These are phyloP conservation scores for Diaporthe sp. DNA, from an alignment of 2,329 filamentous ascomycete species.

Conservation along the genomic window DNA sequence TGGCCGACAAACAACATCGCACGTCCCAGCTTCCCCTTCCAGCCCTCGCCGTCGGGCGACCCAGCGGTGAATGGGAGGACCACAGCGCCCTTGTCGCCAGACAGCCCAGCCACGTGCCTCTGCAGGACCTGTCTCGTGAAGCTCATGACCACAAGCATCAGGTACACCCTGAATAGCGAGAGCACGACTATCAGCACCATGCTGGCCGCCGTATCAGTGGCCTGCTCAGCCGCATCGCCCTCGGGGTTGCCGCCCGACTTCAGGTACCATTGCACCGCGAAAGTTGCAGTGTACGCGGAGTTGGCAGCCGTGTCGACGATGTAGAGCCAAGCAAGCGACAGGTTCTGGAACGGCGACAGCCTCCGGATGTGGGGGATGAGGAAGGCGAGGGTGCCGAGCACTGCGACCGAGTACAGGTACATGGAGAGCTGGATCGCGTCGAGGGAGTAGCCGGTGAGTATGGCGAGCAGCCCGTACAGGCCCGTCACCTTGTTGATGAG, in stretches of 20 bases:
- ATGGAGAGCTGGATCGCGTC: slow-evolving; percentile 87
- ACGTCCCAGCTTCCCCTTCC: slow-evolving; percentile 82
- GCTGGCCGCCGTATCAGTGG: slow-evolving; percentile 76
- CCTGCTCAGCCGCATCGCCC: slow-evolving; percentile 40
- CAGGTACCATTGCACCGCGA: slow-evolving; percentile 88
- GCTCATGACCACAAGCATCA: slow-evolving; percentile 84
- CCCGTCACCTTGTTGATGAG: slow-evolving; percentile 94
- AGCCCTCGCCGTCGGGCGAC: slow-evolving; percentile 80
- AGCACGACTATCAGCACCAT: slow-evolving; percentile 80
- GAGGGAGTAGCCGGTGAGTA: slow-evolving; percentile 87
- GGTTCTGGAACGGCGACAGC: slow-evolving; percentile 81
- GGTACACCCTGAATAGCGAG: slow-evolving; percentile 83
- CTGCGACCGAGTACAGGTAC: slow-evolving; percentile 86
- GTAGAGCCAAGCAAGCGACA: slow-evolving; percentile 88
- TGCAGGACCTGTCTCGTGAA: slow-evolving; percentile 83
- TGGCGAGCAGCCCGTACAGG: slow-evolving; percentile 88
- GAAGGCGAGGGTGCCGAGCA: slow-evolving; percentile 74
- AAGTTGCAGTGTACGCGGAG: slow-evolving; percentile 82
- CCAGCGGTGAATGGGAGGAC: slow-evolving; percentile 72
- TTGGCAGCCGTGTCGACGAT: slow-evolving; percentile 85
- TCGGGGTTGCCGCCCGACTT: slow-evolving; percentile 50
- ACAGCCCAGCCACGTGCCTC: slow-evolving; percentile 67
- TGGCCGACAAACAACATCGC: slow-evolving; percentile 79
- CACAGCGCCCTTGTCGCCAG: slow-evolving; percentile 35
- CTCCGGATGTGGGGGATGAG: slow-evolving; percentile 84